Conservation (phyloP, 2,329 filamentous ascomycete genomes). For the Apiospora hydei region DNA sequence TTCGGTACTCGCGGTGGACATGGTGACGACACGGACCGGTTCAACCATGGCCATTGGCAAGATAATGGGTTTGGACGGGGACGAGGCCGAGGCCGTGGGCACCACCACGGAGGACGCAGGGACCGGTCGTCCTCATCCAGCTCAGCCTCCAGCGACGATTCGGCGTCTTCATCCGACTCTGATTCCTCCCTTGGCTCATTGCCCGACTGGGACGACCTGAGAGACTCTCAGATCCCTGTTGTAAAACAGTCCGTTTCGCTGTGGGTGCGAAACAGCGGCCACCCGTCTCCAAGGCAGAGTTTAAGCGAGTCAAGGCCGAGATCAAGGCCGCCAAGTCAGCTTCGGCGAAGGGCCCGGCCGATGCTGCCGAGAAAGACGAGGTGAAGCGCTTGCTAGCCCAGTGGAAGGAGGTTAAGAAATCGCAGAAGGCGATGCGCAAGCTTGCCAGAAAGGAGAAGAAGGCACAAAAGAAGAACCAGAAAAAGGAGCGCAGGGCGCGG, state of each 20-base stretch:
- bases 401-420: constrained; percentile 51
- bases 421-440: constrained; percentile 42
- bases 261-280: constrained; percentile 59
- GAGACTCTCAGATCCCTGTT: constrained; percentile 55
- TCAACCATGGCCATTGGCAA: not conserved
- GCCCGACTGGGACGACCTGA: constrained; percentile 59
- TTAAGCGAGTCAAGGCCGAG: constrained; percentile 51
- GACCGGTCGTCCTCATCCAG: constrained; percentile 44
- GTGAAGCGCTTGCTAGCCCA: constrained; percentile 52
- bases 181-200: constrained; percentile 58
- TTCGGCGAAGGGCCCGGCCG: constrained; percentile 21
- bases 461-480: constrained; percentile 40
- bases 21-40: not conserved
- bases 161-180: constrained; percentile 48
- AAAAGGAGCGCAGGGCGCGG: constrained; percentile 40
- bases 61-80: constrained; percentile 17
- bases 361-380: constrained; percentile 41
- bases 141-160: constrained; percentile 45
- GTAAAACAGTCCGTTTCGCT: constrained; percentile 52
- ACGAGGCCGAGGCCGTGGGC: constrained; percentile 26
- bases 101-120: constrained; percentile 9
- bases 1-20: not conserved
- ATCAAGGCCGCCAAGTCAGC: constrained; percentile 49
- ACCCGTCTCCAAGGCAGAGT: constrained; percentile 54
- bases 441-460: constrained; percentile 43